These are phyloP conservation scores for Taphrina pruni DNA, from an alignment of 1,139 yeast genomes.

Conservation along the genomic window DNA sequence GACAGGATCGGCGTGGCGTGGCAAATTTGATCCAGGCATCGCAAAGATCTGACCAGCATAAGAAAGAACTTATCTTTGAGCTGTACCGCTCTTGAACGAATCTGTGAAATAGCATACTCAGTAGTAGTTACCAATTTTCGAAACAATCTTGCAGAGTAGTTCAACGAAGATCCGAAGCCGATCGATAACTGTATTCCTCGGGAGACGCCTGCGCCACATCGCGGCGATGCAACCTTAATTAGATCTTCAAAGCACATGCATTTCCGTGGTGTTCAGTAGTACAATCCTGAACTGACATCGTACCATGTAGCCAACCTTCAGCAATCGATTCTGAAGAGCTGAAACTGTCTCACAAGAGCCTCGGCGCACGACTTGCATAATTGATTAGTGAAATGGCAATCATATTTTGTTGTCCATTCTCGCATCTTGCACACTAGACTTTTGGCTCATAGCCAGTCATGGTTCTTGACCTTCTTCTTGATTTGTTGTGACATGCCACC, in stretches of 20 bases:
- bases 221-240: slow-evolving; percentile 18
- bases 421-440: too few species aligned
- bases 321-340: too few species aligned
- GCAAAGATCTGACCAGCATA: slow-evolving; percentile 8
- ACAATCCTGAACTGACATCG: too few species aligned
- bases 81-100: not conserved
- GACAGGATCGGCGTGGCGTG: not conserved
- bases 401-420: too few species aligned
- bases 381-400: too few species aligned
- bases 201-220: not conserved
- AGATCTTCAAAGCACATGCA: not conserved
- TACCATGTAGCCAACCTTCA: too few species aligned
- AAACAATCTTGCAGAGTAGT: not conserved
- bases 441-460: not conserved
- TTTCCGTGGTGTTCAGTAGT: too few species aligned
- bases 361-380: too few species aligned
- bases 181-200: slow-evolving; percentile 14
- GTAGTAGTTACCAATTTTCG: not conserved
- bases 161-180: too few species aligned
- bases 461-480: not conserved
- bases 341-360: too few species aligned
- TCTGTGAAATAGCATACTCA: not conserved
- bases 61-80: not conserved
- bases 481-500: slow-evolving; percentile 8
- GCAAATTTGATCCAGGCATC: not conserved